Conservation (phyloP, 2,329 filamentous ascomycete species). For the Paecilomyces variotii region DNA sequence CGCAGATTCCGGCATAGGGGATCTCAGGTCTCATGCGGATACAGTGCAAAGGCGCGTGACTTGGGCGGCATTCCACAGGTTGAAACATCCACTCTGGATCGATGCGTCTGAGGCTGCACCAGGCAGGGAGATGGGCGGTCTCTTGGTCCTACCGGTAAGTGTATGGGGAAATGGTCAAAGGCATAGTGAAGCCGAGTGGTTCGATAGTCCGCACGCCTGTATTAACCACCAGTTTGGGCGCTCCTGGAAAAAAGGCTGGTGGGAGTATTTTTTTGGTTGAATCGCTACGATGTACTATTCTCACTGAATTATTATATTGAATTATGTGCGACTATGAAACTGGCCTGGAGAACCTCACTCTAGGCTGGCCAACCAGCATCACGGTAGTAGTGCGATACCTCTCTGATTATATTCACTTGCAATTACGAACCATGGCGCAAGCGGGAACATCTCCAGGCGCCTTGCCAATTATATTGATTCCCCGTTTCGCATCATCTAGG, state of each 20-base stretch:
- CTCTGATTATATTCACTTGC: no score
- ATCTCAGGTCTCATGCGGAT: constrained; percentile 8
- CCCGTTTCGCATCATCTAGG: no score
- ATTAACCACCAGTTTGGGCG: constrained; percentile 27
- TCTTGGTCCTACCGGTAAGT: constrained; percentile 86
- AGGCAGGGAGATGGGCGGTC: constrained; percentile 62
- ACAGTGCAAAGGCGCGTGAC: constrained; percentile 17
- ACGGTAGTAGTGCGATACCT: no score
- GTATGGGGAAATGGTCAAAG: constrained; percentile 29
- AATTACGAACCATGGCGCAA: no score
- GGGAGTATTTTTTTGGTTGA: constrained; percentile 20
- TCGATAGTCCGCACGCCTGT: constrained; percentile 20
- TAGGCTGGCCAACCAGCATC: no score
- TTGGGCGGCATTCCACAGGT: constrained; percentile 25
- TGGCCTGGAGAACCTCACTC: no score
- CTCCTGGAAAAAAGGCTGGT: constrained; percentile 26
- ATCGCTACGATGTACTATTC: neutral
- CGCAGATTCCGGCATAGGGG: constrained; percentile 15
- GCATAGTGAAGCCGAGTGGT: constrained; percentile 21
- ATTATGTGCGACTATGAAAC: no score
- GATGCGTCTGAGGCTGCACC: constrained; percentile 9
- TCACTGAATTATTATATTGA: no score
- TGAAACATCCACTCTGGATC: constrained; percentile 18
- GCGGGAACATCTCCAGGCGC: no score
- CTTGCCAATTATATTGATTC: no score